Evolutionary conservation across 2,329 filamentous ascomycete species (phyloP), one percentile per base, ranked within the genome.

Genomic region (Fusarium tupiense): DNA sequence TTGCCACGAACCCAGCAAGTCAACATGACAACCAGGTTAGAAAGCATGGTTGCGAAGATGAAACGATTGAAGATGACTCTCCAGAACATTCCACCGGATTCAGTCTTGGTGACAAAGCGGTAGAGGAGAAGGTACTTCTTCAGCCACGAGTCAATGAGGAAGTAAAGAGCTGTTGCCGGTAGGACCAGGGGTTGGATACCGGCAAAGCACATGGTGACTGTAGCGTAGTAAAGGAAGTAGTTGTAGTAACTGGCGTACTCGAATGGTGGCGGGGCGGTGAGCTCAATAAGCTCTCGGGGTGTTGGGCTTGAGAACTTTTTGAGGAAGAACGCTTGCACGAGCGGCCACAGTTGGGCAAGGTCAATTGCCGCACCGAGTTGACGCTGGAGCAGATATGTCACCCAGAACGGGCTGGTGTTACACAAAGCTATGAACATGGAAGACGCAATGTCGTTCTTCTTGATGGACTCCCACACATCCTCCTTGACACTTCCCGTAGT

Each of bases 171-270:
- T 2, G 94, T 94, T 44, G 97, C 93, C 0, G 94, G 91, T 13
- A 99, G 87, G 4, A 96, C 93, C 31, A 98, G 87, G 1, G 96
- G 96, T 82, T 98, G 96, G 60, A 98, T 87, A 4, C 91, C 91
- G 5, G 92, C 91, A 79, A 96, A 98, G 78, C 92, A 94, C 22
- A 99, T 86, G 0, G 94, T 93, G 38, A 98, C 93, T 0, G 96
- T 98, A 31, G 93, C 88, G 84, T 98, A 99, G 84, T 94, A 99
- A 37, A 98, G 87, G 83, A 98, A 98, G 82, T 97, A 98, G 83
- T 98, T 98, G 88, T 98, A 99, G 84, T 98, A 98, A 77, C 91
- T 94, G 67, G 96, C 94, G 80, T 98, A 98, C 76, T 98, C 95
- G 81, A 99, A 98, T 1, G 94, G 87, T 5, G 94, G 95, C 3